Evolutionary conservation across 148 eudicot genomes (phyloP).

Genomic region (Camellia japonica): DNA sequence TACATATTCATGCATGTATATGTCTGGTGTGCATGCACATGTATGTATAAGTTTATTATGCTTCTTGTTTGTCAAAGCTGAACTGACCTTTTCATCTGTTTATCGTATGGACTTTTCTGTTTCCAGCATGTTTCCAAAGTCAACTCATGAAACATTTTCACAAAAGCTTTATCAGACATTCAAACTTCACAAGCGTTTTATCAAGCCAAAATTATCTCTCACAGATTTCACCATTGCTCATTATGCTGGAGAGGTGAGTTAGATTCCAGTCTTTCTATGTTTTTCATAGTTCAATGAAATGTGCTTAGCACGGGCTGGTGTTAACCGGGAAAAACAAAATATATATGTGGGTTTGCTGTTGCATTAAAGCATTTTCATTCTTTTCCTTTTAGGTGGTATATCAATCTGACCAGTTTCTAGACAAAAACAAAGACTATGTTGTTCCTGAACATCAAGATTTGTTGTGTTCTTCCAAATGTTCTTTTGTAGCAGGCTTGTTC

Average conservation of each 20-base stretch:
- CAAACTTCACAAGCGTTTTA: constrained; percentile 71
- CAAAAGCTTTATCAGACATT: constrained; percentile 94
- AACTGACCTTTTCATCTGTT: constrained; percentile 5
- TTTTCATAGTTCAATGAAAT: background rate
- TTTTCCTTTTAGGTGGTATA: constrained; percentile 66
- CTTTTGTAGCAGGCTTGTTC: constrained; percentile 82
- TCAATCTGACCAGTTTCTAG: constrained; percentile 88
- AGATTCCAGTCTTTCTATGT: constrained; percentile 8
- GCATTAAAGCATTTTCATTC: constrained; percentile 10
- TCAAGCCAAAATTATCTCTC: constrained; percentile 93
- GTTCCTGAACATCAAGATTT: constrained; percentile 96
- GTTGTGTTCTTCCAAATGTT: constrained; percentile 82
- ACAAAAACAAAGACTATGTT: constrained; percentile 98
- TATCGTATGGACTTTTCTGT: constrained; percentile 16
- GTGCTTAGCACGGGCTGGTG: background rate
- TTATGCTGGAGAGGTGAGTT: constrained; percentile 94
- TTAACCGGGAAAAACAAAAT: background rate
- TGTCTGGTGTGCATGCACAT: background rate
- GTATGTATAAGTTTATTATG: background rate
- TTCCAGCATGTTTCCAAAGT: constrained; percentile 97
- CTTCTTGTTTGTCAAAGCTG: background rate
- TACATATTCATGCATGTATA: background rate
- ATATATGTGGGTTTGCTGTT: background rate
- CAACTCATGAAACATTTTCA: constrained; percentile 95
- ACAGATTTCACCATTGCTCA: constrained; percentile 94